Evolutionary conservation across 257 asterid species (phyloP).

Genomic region (Lithospermum erythrorhizon): DNA sequence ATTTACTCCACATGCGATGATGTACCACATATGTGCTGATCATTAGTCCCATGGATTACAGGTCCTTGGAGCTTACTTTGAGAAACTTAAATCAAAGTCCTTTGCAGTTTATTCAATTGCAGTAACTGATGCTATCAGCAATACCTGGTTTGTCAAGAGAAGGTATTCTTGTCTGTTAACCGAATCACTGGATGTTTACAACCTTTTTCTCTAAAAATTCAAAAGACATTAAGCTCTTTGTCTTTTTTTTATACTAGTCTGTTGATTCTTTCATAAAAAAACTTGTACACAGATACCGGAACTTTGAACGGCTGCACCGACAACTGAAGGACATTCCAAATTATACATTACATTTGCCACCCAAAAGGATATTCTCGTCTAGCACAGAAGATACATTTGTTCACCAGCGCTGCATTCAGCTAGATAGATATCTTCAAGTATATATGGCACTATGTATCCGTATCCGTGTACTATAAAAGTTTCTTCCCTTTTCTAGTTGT

Average conservation of each 20-base stretch:
- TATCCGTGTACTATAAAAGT: conserved; percentile 3
- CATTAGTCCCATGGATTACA: conserved; percentile 26
- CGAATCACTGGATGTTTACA: neutral
- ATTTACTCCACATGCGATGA: conserved; percentile 9
- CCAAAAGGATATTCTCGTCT: conserved; percentile 96
- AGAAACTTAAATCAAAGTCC: conserved; percentile 78
- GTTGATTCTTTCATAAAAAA: conserved; percentile 7
- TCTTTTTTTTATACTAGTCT: neutral
- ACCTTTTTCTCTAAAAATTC: neutral
- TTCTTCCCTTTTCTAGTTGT: conserved; percentile 10
- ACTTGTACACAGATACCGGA: conserved; percentile 59
- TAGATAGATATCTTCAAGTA: conserved; percentile 91
- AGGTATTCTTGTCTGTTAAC: conserved; percentile 36
- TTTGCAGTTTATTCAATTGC: conserved; percentile 93
- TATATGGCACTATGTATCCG: conserved; percentile 11
- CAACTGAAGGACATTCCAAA: conserved; percentile 90
- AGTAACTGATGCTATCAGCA: conserved; percentile 64
- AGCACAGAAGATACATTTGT: conserved; percentile 96
- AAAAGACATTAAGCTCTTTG: neutral
- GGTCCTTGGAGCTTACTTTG: conserved; percentile 95
- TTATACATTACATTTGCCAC: conserved; percentile 91
- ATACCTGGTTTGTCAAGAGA: conserved; percentile 92
- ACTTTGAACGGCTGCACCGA: conserved; percentile 94
- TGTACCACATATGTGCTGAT: conserved; percentile 17
- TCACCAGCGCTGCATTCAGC: conserved; percentile 95